phyloP scores from a whole-genome alignment of 345 rosid species.

The Ceriops tagal region DNA sequence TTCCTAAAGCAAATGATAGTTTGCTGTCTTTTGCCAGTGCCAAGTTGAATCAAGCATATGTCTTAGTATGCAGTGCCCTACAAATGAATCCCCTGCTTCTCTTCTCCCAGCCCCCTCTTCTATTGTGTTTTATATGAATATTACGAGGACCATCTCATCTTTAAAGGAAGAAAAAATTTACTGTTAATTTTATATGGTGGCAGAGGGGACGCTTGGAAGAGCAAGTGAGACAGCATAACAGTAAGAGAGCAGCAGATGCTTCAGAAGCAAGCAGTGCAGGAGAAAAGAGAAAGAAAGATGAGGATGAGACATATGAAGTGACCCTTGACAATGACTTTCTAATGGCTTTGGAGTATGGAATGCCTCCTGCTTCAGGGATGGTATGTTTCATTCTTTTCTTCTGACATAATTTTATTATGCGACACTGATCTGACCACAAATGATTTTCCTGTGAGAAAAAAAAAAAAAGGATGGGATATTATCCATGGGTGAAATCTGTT shows the following conservation, averaged over 20 bases:
- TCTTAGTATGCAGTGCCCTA: too few species aligned
- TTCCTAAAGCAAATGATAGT: too few species aligned
- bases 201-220: slow-evolving; percentile 90
- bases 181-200: slow-evolving; percentile 18
- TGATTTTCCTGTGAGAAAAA: neutral
- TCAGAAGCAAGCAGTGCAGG: slow-evolving; percentile 27
- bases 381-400: slow-evolving; percentile 33
- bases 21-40: too few species aligned
- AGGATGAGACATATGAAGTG: slow-evolving; percentile 75
- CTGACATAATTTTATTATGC: neutral
- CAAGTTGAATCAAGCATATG: too few species aligned
- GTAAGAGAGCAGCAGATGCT: slow-evolving; percentile 51
- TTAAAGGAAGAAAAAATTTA: slow-evolving; percentile 4
- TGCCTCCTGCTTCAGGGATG: slow-evolving; percentile 99
- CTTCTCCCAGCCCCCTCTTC: too few species aligned
- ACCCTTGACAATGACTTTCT: slow-evolving; percentile 94
- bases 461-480: too few species aligned
- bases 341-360: slow-evolving; percentile 90
- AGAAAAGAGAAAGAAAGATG: slow-evolving; percentile 38
- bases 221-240: slow-evolving; percentile 89
- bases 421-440: neutral
- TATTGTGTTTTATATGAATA: too few species aligned
- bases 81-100: too few species aligned
- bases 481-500: too few species aligned
- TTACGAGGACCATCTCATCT: neutral